Evolutionary conservation across 2,329 filamentous ascomycete species (phyloP).

Genomic region (Tympanopsis confertula): DNA sequence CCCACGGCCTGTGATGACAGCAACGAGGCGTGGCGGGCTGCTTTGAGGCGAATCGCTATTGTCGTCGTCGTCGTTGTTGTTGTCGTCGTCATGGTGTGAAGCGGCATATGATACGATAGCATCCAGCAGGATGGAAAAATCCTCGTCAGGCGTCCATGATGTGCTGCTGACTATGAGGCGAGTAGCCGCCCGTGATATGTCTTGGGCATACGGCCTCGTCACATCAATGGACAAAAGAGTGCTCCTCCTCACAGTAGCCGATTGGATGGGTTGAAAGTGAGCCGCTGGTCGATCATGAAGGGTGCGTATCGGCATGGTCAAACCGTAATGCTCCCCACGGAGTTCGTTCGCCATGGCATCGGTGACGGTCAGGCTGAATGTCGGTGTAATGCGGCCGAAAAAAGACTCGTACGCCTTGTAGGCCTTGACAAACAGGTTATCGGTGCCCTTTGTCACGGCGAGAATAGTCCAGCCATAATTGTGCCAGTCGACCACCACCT

Average conservation of each 20-base stretch:
- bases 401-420: background rate
- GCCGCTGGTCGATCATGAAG: background rate
- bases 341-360: background rate
- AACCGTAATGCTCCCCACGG: background rate
- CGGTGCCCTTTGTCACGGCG: background rate
- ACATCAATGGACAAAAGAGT: background rate
- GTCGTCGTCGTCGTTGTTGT: no score
- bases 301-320: background rate
- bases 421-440: background rate
- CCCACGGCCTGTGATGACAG: background rate
- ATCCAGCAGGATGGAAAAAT: background rate
- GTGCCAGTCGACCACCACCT: background rate
- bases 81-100: no score
- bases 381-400: background rate
- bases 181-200: no score
- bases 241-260: background rate
- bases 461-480: background rate
- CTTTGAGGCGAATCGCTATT: background rate
- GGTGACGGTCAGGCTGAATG: background rate
- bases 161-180: background rate
- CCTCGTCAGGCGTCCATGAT: background rate
- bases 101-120: background rate
- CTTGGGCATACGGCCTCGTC: no score
- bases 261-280: background rate
- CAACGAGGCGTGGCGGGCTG: background rate